These are phyloP conservation scores for Ascochyta fabae DNA, from an alignment of 2,329 filamentous ascomycete genomes.

Conservation along the genomic window DNA sequence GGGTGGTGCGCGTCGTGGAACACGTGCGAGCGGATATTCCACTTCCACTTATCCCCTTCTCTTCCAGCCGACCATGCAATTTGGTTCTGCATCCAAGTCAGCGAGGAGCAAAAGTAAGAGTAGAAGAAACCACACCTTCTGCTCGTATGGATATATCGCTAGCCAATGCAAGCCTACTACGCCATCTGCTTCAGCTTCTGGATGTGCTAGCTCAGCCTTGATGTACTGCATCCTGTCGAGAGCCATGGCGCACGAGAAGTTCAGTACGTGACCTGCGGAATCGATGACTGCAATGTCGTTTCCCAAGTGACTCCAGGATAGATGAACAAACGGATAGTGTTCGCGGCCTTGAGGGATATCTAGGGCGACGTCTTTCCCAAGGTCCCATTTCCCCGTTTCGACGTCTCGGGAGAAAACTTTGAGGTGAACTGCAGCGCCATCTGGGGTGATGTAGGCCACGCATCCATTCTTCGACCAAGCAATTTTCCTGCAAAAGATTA, in stretches of 20 bases:
- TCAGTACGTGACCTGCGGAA: constrained; percentile 75
- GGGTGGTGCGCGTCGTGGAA: constrained; percentile 77
- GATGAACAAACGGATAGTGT: constrained; percentile 74
- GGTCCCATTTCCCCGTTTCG: constrained; percentile 73
- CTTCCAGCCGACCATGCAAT: constrained; percentile 51
- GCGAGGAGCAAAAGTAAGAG: background rate
- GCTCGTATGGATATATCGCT: constrained; percentile 50
- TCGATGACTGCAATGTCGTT: constrained; percentile 87
- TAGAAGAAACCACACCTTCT: constrained; percentile 37
- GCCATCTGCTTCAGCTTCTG: constrained; percentile 74
- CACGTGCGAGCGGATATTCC: constrained; percentile 69
- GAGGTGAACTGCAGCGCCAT: constrained; percentile 74
- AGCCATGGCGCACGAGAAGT: constrained; percentile 73
- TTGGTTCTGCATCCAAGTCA: constrained; percentile 36
- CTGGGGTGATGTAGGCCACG: constrained; percentile 78
- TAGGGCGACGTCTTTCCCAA: constrained; percentile 75
- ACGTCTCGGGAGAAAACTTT: constrained; percentile 74
- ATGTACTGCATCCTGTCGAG: constrained; percentile 73
- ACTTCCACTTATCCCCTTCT: constrained; percentile 65
- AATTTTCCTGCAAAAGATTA: constrained; percentile 64
- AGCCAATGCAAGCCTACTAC: constrained; percentile 91
- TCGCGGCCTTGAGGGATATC: constrained; percentile 67
- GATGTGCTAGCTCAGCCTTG: constrained; percentile 70
- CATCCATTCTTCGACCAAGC: constrained; percentile 89
- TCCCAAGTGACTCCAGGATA: constrained; percentile 80